Conservation (phyloP, 306 rosid species). For the Medicago truncatula region MtrunA17r5.0-ANR NC_053049.1:36210501-36211000, state of each 20-base stretch:
- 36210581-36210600: conserved; percentile 79
- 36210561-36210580: conserved; percentile 73
- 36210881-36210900: neutral
- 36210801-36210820: neutral
- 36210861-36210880: neutral
- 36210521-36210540: conserved; percentile 78
- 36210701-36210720: conserved; percentile 15
- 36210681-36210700: conserved; percentile 8
- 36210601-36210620: conserved; percentile 55
- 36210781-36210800: neutral
- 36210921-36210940: too few species aligned
- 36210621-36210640: conserved; percentile 6
- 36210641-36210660: neutral
- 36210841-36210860: neutral
- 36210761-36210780: neutral
- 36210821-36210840: neutral
- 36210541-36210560: conserved; percentile 82
- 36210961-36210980: too few species aligned
- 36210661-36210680: neutral
- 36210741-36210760: neutral
- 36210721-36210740: neutral
- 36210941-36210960: too few species aligned
- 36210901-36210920: too few species aligned
- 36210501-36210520: conserved; percentile 98
- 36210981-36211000: too few species aligned